These are phyloP conservation scores for Lipomyces yamadae DNA, from an alignment of 805 yeast genomes.

Conservation along the genomic window DNA sequence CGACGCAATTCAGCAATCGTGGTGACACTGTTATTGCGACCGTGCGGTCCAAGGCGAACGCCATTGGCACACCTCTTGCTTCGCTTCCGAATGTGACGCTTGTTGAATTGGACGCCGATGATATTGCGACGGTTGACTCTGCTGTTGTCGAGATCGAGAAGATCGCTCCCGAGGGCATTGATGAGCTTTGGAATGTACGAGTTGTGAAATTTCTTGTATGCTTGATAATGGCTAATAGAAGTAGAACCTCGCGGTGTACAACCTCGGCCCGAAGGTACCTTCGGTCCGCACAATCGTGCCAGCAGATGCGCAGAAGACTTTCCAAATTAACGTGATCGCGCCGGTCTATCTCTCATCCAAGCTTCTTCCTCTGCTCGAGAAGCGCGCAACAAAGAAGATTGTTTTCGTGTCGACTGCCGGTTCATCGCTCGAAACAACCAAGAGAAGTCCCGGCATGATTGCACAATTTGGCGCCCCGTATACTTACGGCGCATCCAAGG, in stretches of 20 bases:
- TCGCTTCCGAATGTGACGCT: neutral
- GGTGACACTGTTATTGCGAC: constrained; percentile 14
- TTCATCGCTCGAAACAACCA: neutral
- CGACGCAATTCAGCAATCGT: neutral
- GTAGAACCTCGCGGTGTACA: constrained; percentile 1
- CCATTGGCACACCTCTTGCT: neutral
- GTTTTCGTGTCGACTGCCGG: constrained; percentile 4
- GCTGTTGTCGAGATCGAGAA: neutral
- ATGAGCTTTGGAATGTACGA: constrained; percentile 8
- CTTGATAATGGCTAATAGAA: neutral
- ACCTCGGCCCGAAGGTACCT: neutral
- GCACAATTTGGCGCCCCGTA: neutral
- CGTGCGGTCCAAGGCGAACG: neutral
- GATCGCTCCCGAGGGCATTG: constrained; percentile 10
- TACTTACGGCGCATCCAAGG: neutral
- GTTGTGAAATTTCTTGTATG: neutral
- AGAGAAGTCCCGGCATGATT: neutral
- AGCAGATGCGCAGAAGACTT: neutral
- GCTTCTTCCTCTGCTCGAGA: constrained; percentile 9
- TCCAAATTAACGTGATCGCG: constrained; percentile 3
- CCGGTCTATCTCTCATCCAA: neutral
- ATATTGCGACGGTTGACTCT: neutral
- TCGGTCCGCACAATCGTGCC: neutral
- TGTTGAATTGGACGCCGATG: constrained; percentile 8
- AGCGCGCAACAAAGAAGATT: constrained; percentile 7